phyloP scores from a whole-genome alignment of 2,329 filamentous ascomycete genomes.

The Phyllosticta paracitricarpa region DNA sequence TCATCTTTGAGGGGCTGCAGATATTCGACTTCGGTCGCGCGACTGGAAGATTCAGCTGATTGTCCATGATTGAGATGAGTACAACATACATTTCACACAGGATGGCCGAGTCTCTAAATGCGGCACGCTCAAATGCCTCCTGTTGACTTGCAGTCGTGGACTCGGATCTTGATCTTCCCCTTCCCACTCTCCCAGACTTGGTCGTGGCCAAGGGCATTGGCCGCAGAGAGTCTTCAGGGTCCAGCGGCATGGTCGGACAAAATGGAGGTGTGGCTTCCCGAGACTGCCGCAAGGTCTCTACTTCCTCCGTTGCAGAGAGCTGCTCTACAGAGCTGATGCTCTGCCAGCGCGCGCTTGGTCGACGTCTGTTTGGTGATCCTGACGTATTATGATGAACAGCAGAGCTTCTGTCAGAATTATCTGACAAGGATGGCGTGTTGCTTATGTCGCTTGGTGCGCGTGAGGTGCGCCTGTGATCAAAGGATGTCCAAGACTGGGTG shows the following conservation, averaged over 20 bases:
- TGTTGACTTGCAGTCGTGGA: slow-evolving; percentile 25
- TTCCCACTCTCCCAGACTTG: background rate
- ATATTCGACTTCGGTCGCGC: slow-evolving; percentile 32
- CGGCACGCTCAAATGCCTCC: slow-evolving; percentile 29
- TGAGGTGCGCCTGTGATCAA: background rate
- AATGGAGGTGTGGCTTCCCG: background rate
- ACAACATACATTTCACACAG: slow-evolving; percentile 33
- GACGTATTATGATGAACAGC: background rate
- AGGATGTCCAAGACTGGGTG: background rate
- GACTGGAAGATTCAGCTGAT: slow-evolving; percentile 16
- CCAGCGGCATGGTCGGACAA: background rate
- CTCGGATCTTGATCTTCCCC: background rate
- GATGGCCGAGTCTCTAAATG: slow-evolving; percentile 35
- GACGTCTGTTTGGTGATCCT: background rate
- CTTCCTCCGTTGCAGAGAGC: background rate
- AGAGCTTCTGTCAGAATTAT: slow-evolving; percentile 5
- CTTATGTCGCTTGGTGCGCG: slow-evolving; percentile 1
- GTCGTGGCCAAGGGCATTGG: background rate
- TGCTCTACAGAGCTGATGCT: background rate
- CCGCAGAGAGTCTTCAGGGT: background rate
- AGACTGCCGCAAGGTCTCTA: background rate
- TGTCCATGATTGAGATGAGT: background rate
- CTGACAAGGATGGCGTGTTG: slow-evolving; percentile 1
- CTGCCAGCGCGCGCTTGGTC: background rate
- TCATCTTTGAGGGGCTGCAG: slow-evolving; percentile 28